A percentile compares a stretch with the other conserved stretches of the same genome.
phyloP scores from a whole-genome alignment of 1,284 basidiomycete genomes.

The Trametes sp. region DNA sequence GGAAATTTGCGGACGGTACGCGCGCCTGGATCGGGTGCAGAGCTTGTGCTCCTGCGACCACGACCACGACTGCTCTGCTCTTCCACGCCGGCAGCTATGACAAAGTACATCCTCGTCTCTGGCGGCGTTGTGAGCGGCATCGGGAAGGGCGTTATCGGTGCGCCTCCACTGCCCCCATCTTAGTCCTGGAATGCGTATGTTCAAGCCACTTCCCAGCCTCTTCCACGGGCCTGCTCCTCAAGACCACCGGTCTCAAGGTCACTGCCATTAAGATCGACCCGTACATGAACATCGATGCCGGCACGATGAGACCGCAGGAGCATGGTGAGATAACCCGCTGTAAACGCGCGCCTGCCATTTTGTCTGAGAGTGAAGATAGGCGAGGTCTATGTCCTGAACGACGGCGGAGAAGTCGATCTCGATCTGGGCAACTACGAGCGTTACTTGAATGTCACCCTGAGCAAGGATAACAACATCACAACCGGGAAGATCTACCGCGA shows the following conservation, averaged over 20 bases:
- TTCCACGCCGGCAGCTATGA: constrained; percentile 53
- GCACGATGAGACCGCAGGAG: constrained; percentile 98
- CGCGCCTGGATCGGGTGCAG: constrained; percentile 25
- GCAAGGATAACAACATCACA: constrained; percentile 97
- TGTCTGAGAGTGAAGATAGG: constrained; percentile 57
- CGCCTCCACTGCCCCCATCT: constrained; percentile 41
- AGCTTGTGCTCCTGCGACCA: constrained; percentile 32
- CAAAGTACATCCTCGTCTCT: constrained; percentile 91
- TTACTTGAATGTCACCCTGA: constrained; percentile 94
- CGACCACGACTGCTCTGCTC: constrained; percentile 16
- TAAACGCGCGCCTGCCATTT: constrained; percentile 3
- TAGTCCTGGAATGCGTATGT: constrained; percentile 25
- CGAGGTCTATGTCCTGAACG: constrained; percentile 98
- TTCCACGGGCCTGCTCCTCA: constrained; percentile 95
- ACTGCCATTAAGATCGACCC: constrained; percentile 99
- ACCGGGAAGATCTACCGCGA: constrained; percentile 98
- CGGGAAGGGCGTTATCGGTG: constrained; percentile 94
- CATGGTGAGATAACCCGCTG: constrained; percentile 72
- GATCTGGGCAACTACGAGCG: constrained; percentile 99
- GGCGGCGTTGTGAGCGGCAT: constrained; percentile 95
- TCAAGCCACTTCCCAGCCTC: constrained; percentile 70
- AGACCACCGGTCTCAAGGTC: constrained; percentile 95
- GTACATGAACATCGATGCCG: constrained; percentile 99
- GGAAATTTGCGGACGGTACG: constrained; percentile 23
- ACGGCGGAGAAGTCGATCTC: constrained; percentile 98